phyloP scores from a whole-genome alignment of 805 yeast species.

The Metschnikowia kunwiensis region DNA sequence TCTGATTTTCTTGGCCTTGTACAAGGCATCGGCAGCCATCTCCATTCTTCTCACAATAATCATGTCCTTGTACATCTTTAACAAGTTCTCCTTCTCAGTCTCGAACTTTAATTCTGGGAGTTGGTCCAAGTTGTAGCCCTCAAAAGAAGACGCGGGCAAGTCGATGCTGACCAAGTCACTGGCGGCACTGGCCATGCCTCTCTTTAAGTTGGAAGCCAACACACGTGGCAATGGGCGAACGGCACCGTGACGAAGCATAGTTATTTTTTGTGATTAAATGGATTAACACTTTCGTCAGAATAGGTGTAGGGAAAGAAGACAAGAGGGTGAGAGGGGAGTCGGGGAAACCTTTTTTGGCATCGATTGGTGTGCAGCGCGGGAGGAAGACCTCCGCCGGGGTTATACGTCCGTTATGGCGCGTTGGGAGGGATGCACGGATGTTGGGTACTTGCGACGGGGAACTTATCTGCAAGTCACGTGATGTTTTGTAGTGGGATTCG shows the following conservation, averaged over 20 bases:
- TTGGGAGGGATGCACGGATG: too few species aligned
- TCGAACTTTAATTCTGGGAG: slow-evolving; percentile 67
- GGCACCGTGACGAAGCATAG: slow-evolving; percentile 20
- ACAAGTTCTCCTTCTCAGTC: slow-evolving; percentile 74
- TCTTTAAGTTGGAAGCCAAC: slow-evolving; percentile 22
- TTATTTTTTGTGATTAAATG: slow-evolving; percentile 4
- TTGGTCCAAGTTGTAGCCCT: slow-evolving; percentile 72
- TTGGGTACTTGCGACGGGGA: too few species aligned
- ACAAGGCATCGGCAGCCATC: slow-evolving; percentile 97
- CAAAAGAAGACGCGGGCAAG: slow-evolving; percentile 79
- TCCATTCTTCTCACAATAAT: slow-evolving; percentile 92
- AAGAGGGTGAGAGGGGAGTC: slow-evolving; percentile 2
- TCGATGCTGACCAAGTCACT: slow-evolving; percentile 47
- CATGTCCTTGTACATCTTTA: slow-evolving; percentile 97
- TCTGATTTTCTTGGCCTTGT: slow-evolving; percentile 97
- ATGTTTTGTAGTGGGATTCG: too few species aligned
- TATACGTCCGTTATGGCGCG: slow-evolving; percentile 17
- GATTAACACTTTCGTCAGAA: slow-evolving; percentile 2
- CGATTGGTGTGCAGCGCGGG: slow-evolving; percentile 17
- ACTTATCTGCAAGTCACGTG: too few species aligned
- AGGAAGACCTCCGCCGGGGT: slow-evolving; percentile 24
- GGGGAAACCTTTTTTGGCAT: slow-evolving; percentile 4
- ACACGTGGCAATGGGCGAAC: slow-evolving; percentile 19
- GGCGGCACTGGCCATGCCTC: slow-evolving; percentile 35
- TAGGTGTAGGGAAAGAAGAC: slow-evolving; percentile 5